Evolutionary conservation across 495 filamentous ascomycete genomes (phyloP), one percentile per base, ranked within the genome.

Genomic region (Hypoxylon lienhwacheense): DNA sequence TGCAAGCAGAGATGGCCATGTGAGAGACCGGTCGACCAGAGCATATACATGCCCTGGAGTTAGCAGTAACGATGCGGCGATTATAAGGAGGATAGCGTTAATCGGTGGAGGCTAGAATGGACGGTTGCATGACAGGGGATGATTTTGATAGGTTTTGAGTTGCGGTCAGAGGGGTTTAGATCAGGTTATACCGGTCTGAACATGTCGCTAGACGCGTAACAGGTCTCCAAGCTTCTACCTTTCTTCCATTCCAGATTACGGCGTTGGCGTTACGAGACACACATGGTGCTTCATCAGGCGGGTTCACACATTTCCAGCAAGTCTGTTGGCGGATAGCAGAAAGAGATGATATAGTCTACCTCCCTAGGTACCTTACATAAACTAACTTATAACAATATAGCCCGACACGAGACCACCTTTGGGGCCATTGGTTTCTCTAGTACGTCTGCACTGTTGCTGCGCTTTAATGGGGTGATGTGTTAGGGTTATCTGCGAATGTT

Each of bases 1-100:
- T 98, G 62, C 90, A 92, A 71, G 92, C 90, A 31, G 93, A 97
- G 73, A 98, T 98, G 93, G 91, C 91, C 48, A 96, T 97, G 86
- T 91, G 71, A 83, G 47, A 42, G 7, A n/a, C 25, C 26, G 12
- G 22, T 22, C 24, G 16, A 36, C 31, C n/a, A 21, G 10, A 2
- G 14, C 11, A 32, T 46, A 25, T 35, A 5, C 22, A 40, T 43
- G 4, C 22, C 22, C 26, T 19, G 19, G 6, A 20, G 10, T 22
- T 40, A 20, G 33, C 22, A 24, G 26, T 12, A 12, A 22, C 34
- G 25, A 41, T 33, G 25, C 7, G 4, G 37, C 37, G 40, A 43
- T 32, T 10, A n/a, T 12, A 37, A 32, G 19, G 29, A 36, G 35
- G 17, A 24, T 25, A 45, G 15, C 8, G 29, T 21, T 28, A 33